Base-by-base conservation (phyloP, 2,329 filamentous ascomycete genomes). In the Botrytis paeoniae region DNA sequence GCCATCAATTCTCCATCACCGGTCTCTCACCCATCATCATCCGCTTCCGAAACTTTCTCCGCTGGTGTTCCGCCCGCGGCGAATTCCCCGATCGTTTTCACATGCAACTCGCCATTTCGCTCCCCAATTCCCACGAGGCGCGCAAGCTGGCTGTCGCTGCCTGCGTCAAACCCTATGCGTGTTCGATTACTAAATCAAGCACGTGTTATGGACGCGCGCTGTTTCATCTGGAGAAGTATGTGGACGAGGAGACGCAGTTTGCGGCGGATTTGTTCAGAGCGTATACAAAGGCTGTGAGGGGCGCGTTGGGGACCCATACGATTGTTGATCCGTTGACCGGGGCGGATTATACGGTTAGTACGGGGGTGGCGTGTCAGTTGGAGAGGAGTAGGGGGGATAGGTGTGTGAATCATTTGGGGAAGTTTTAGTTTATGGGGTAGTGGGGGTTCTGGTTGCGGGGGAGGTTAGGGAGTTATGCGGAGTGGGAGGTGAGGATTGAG, bases 1-100 rank as follows among this genome's bases (percentile, higher is more conserved):
- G 39, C 45, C n/a, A 39, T 76, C 85, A 82, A 10, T 7, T 41
- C 22, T 22, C 32, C 43, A 64, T 32, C 12, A 51, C 35, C 32
- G 5, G 9, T n/a, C 64, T 68, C 45, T 22, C 35, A 0, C 12
- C 7, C 64, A 29, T 71, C 18, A 32, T 63, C 3, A 4, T 35
- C 37, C 39, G 41, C 9, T 60, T 70, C 39, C 54, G 14, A 5
- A 32, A 22, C 2, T 48, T 32, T 4, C 39, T 72, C 3, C 14
- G 57, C 37, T 25, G 51, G 18, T 69, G 51, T 29, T 61, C 68
- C 20, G 32, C 8, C 1, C 35, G 29, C 2, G 29, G 39, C 18
- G 16, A 32, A n/a, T 70, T 70, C 3, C 48, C 65, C 22, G 7
- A 35, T 12, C 18, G 41, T 1, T 6, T 1, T 1, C 43, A 61